phyloP scores from a whole-genome alignment of 768 basidiomycete genomes.

The Psilocybe cubensis region DNA sequence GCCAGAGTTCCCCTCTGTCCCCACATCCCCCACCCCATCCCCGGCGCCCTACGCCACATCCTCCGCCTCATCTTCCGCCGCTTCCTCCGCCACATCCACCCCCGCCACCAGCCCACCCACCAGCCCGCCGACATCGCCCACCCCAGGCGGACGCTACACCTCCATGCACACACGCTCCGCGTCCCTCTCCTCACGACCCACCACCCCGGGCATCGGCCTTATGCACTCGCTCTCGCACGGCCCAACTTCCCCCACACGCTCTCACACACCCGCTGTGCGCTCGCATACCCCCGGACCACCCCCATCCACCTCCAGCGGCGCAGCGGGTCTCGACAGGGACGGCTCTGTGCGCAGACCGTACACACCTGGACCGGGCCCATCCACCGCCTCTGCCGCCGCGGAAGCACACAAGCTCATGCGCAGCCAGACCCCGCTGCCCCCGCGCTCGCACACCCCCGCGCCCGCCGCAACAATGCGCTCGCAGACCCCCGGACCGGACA shows the following conservation, averaged over 20 bases:
- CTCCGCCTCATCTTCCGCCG: constrained; percentile 39
- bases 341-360: constrained; percentile 9
- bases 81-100: too few relatives aligned
- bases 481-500: constrained; percentile 29
- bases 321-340: constrained; percentile 24
- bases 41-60: constrained; percentile 41
- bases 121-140: constrained; percentile 8
- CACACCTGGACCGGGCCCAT: constrained; percentile 43
- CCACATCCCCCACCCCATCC: constrained; percentile 40
- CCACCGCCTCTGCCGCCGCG: constrained; percentile 4
- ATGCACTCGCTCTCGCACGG: constrained; percentile 16
- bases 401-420: constrained; percentile 27
- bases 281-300: constrained; percentile 33
- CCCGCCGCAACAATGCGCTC: constrained; percentile 39
- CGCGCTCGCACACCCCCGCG: constrained; percentile 33
- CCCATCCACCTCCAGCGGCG: constrained; percentile 2
- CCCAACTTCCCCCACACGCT: constrained; percentile 39
- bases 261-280: constrained; percentile 43
- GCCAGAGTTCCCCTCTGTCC: constrained; percentile 33
- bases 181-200: constrained; percentile 55
- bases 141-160: constrained; percentile 4
- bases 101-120: too few relatives aligned
- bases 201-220: constrained; percentile 40
- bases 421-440: constrained; percentile 32
- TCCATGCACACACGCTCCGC: constrained; percentile 55